Evolutionary conservation across 768 basidiomycete species (phyloP), one percentile per base, ranked within the genome.

Genomic region (Xerocomellus intermedius): DNA sequence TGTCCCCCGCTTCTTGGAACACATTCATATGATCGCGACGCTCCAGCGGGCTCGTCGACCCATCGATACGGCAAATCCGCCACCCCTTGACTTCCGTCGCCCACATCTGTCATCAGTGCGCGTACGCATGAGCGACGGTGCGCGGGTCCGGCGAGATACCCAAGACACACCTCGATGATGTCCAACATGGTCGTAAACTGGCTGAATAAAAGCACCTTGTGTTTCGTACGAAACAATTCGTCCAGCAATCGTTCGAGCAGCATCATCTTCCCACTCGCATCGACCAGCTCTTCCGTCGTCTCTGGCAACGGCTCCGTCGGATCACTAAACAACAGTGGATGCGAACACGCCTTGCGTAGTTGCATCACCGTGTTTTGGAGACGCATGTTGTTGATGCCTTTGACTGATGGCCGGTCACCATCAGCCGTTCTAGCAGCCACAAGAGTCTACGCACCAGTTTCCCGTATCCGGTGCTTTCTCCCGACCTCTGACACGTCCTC

Each of bases 121-220:
- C 45, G 33, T 32, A 32, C 8, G 12, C 33, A 17, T 48, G n/a
- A 49, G 43, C 14, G 16, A 37, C 10, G 22, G 9, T 1, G 5
- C 9, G 4, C 24, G 19, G n/a, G 4, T 19, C 13, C 14, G n/a
- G 9, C 13, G 17, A 21, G 28, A 53, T 17, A 22, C 8, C 7
- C 1, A 32, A 4, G n/a, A 39, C 22, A 61, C 60, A 92, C 91
- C 79, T 97, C 87, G 45, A 99, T 91, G 62, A 99, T 88, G 65
- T 99, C 89, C 52, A 98, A 75, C 94, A 98, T 94, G 5, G 88
- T 94, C 43, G 90, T 94, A 72, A 99, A 98, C 72, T 99, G 96
- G 54, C 90, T 91, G 71, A 90, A 91, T 13, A 90, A 65, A n/a
- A 94, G 73, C 0, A 92, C 90, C 66, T 94, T 96, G 72, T 96